phyloP scores from a whole-genome alignment of 257 asterid species.

The Orobanche coerulescens region DNA sequence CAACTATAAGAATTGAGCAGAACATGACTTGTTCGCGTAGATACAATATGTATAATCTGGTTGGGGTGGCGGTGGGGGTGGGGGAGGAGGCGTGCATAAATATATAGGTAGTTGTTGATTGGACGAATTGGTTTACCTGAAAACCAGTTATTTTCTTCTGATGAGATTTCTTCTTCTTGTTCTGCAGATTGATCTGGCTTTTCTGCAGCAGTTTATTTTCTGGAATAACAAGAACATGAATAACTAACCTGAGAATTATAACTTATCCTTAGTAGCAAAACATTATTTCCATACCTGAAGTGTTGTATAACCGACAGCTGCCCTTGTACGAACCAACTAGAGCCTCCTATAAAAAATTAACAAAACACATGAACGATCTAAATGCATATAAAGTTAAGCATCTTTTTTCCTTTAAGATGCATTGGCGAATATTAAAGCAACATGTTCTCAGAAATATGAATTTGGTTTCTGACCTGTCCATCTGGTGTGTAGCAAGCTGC shows the following conservation, averaged over 20 bases:
- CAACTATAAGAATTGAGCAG: conserved; percentile 20
- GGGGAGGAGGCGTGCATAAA: background rate
- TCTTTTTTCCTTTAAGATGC: conserved; percentile 4
- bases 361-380: conserved; percentile 20
- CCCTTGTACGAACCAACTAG: conserved; percentile 98
- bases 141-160: conserved; percentile 97
- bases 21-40: background rate
- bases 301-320: conserved; percentile 74
- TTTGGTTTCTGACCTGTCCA: conserved; percentile 72
- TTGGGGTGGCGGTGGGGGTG: no score
- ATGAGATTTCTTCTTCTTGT: conserved; percentile 85
- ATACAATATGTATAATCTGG: no score
- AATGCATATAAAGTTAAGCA: conserved; percentile 12
- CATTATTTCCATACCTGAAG: conserved; percentile 47
- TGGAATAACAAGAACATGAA: conserved; percentile 28
- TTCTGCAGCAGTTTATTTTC: conserved; percentile 76
- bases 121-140: conserved; percentile 49
- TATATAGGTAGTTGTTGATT: background rate
- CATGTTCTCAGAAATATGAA: conserved; percentile 8
- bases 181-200: conserved; percentile 78
- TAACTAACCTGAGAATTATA: conserved; percentile 16
- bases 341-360: conserved; percentile 59
- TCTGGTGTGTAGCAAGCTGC: conserved; percentile 98
- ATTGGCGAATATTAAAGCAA: conserved; percentile 19
- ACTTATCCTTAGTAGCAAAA: conserved; percentile 10